phyloP scores from a whole-genome alignment of 2,329 filamentous ascomycete genomes.

The Botryotinia convoluta region DNA sequence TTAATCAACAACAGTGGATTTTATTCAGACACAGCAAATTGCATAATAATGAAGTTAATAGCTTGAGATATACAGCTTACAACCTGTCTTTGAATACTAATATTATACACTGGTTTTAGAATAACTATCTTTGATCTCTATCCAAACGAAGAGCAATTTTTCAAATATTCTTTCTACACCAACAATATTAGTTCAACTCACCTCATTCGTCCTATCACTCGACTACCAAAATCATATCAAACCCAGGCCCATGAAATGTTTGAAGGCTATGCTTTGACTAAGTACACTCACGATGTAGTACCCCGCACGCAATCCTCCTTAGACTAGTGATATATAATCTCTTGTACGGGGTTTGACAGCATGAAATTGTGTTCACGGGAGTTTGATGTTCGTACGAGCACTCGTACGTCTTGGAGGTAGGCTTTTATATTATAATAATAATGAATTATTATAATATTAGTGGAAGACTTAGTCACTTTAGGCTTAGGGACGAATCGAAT shows the following conservation, averaged over 20 bases:
- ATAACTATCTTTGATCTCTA: neutral
- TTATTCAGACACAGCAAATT: neutral
- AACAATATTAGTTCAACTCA: neutral
- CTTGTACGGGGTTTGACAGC: neutral
- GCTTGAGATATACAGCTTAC: neutral
- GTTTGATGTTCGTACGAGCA: neutral
- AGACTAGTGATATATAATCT: neutral
- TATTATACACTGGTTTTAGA: neutral
- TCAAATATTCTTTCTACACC: neutral
- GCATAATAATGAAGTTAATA: neutral
- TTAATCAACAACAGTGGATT: neutral
- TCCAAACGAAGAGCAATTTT: neutral
- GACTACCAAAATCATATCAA: neutral
- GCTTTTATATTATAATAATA: too few relatives aligned
- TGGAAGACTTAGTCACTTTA: too few relatives aligned
- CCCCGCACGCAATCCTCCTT: neutral
- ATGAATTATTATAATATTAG: too few relatives aligned
- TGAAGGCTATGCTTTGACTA: neutral
- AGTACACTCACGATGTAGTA: neutral
- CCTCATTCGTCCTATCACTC: neutral
- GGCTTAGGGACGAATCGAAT: too few relatives aligned
- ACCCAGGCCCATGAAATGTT: too few relatives aligned
- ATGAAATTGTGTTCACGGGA: neutral
- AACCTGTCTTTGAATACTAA: neutral
- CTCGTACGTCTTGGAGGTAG: too few relatives aligned